A percentile compares a stretch with the other conserved stretches of the same genome.
Conservation (phyloP, 495 filamentous ascomycete genomes). For the Tuber borchii region DNA sequence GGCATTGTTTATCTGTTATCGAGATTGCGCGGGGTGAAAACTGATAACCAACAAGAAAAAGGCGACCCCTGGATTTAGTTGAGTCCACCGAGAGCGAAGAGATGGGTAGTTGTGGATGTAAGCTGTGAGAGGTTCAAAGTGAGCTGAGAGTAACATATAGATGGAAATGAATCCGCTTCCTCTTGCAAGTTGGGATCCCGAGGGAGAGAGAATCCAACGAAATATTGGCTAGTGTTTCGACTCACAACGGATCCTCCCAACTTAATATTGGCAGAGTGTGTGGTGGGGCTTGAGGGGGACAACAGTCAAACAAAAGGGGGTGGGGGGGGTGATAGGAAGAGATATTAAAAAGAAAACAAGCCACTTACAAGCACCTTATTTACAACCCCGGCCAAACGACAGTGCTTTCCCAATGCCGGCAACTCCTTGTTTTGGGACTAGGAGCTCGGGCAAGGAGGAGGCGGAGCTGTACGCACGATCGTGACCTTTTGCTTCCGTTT, state of each 20-base stretch:
- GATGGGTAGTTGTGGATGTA: conserved; percentile 6
- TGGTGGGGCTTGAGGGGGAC: conserved; percentile 8
- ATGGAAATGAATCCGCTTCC: conserved; percentile 14
- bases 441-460: background rate
- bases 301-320: conserved; percentile 8
- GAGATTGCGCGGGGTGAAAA: conserved; percentile 22
- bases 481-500: background rate
- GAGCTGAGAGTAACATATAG: conserved; percentile 30
- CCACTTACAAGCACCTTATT: conserved; percentile 24
- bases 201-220: conserved; percentile 10
- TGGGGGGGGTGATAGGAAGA: conserved; percentile 12
- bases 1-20: conserved; percentile 38
- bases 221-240: conserved; percentile 30
- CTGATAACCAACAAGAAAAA: conserved; percentile 7
- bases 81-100: conserved; percentile 7
- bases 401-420: background rate
- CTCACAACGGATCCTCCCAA: conserved; percentile 14
- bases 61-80: conserved; percentile 5
- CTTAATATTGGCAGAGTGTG: conserved; percentile 21
- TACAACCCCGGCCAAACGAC: conserved; percentile 9
- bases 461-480: background rate
- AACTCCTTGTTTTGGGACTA: background rate
- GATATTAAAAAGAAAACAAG: conserved; percentile 14
- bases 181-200: background rate
- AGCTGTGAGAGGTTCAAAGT: conserved; percentile 13